phyloP scores from a whole-genome alignment of 352 stramenopile genomes.

The Globisporangium acanthophoron region DNA sequence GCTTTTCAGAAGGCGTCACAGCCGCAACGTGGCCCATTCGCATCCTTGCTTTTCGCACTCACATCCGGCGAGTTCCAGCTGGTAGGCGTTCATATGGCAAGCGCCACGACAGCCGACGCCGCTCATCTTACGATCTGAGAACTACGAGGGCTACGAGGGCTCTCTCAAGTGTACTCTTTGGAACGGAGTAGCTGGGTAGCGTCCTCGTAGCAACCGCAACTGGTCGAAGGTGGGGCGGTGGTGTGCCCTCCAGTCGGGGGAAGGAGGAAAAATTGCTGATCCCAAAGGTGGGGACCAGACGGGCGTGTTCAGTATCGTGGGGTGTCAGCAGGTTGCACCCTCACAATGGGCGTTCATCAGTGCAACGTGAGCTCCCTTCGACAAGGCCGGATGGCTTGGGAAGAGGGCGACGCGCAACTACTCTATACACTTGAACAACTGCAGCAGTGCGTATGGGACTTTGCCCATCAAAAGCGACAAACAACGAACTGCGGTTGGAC shows the following conservation, averaged over 20 bases:
- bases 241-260: slow-evolving; percentile 7
- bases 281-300: slow-evolving; percentile 36
- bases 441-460: slow-evolving; percentile 36
- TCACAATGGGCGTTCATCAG: slow-evolving; percentile 68
- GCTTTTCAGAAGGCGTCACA: not conserved
- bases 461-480: not conserved
- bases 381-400: slow-evolving; percentile 48
- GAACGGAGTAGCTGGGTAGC: too few species aligned
- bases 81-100: not conserved
- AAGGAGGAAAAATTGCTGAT: slow-evolving; percentile 64
- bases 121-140: too few species aligned
- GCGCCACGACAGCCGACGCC: not conserved
- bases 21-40: not conserved
- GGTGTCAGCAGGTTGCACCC: slow-evolving; percentile 72
- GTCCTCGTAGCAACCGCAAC: too few species aligned
- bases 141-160: too few species aligned
- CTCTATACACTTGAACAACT: slow-evolving; percentile 12
- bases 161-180: too few species aligned
- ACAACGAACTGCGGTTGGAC: not conserved
- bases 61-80: not conserved
- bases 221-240: too few species aligned
- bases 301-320: slow-evolving; percentile 70
- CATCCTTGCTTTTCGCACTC: not conserved
- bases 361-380: slow-evolving; percentile 63
- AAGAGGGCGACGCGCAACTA: not conserved